Base-by-base conservation (phyloP, 805 yeast species). In the Hanseniaspora meyeri region DNA sequence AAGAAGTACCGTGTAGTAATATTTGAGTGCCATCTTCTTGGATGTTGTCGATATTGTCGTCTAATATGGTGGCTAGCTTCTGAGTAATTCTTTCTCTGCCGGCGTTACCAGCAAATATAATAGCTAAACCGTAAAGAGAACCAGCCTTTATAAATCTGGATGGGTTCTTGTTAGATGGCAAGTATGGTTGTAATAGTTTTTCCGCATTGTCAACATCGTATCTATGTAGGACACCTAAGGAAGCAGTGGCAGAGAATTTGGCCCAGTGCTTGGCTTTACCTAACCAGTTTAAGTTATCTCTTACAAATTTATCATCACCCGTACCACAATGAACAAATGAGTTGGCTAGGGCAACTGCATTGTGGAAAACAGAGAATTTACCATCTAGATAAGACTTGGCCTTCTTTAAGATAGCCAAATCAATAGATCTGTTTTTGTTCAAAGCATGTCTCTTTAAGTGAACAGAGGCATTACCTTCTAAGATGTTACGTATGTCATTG, bases 261-360 rank as follows among this genome's bases (percentile, higher is more conserved):
- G 97, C 89, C 98, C 98, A 93, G 70, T 91, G 89, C 49, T 91
- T 83, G n/a, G 98, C 97, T 71, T 89, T 87, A 46, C 95, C 95
- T 62, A 93, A 76, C 97, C 97, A 93, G 64, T 91, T 96, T 65
- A 89, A 75, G 66, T 93, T 93, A 46, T 84, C 79, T 68, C 96
- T 79, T 71, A 91, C 85, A 65, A 93, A 93, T 0, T 89, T 81
- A 68, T 93, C 97, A 65, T 87, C 95, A 9, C 97, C 87, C 14
- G 98, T 93, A 58, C 97, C 98, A 40, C 93, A 87, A 69, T 90
- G 96, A 80, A 91, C 78, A 66, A 89, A 88, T 0, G 97, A 97
- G 66, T 89, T 91, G 56, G 93, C 83, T 67, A 93, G 89, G 49
- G 97, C 87, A 50, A 93, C 89, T 8, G 97, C 98, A 27, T 95